Conservation (phyloP, 1,139 yeast genomes). For the Taphrina deformans region DNA sequence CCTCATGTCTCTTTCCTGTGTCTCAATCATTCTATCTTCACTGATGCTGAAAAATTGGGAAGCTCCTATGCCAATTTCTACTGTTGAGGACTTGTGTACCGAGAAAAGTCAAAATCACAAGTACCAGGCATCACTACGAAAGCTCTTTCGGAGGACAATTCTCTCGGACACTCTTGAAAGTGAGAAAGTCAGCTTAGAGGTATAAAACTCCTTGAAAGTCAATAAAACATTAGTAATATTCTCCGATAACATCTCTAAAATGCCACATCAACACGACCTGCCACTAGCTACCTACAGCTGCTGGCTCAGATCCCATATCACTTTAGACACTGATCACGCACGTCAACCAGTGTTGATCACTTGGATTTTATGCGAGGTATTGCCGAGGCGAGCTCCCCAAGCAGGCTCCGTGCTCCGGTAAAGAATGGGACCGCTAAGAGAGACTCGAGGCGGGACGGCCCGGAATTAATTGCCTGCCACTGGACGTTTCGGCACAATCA, state of each 20-base stretch:
- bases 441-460: not conserved
- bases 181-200: not conserved
- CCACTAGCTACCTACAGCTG: too few relatives aligned
- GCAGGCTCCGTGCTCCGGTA: too few relatives aligned
- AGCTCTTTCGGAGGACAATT: not conserved
- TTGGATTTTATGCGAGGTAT: too few relatives aligned
- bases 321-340: too few relatives aligned
- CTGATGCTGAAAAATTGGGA: slow-evolving; percentile 55
- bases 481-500: slow-evolving; percentile 15
- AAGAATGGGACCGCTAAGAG: too few relatives aligned
- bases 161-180: not conserved
- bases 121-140: not conserved
- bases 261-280: too few relatives aligned
- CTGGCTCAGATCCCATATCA: too few relatives aligned
- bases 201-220: not conserved
- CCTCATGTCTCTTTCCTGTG: slow-evolving; percentile 90
- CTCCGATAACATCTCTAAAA: too few relatives aligned
- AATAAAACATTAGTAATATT: too few relatives aligned
- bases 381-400: too few relatives aligned
- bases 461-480: not conserved
- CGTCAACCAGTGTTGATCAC: too few relatives aligned
- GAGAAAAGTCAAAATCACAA: not conserved
- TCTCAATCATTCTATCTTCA: slow-evolving; percentile 82
- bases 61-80: not conserved
- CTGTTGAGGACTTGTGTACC: not conserved